Percentiles rank a stretch among this genome's conserved stretches.
Evolutionary conservation across 345 rosid genomes (phyloP).

Genomic region (Anacardium occidentale): DNA sequence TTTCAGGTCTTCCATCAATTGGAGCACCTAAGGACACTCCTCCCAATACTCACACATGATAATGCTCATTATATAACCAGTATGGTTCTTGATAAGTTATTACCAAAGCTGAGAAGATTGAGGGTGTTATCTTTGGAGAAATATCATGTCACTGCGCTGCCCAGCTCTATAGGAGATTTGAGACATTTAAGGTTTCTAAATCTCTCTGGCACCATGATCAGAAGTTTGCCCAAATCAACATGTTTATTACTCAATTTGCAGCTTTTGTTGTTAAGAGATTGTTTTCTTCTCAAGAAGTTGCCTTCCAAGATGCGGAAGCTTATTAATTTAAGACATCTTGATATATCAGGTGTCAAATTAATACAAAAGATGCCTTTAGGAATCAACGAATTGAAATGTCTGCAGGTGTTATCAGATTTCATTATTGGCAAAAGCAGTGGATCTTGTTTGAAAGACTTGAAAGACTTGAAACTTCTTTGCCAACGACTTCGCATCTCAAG

Average conservation of each 20-base stretch:
- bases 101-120: background rate
- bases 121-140: background rate
- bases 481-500: too few species aligned
- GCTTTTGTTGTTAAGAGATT: background rate
- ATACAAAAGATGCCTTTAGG: too few species aligned
- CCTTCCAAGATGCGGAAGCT: conserved; percentile 3
- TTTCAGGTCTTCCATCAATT: background rate
- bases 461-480: too few species aligned
- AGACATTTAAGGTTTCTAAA: conserved; percentile 11
- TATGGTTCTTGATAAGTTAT: background rate
- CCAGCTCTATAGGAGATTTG: conserved; percentile 3
- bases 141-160: background rate
- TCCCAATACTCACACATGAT: background rate
- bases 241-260: background rate
- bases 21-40: conserved; percentile 2
- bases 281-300: background rate
- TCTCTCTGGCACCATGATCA: background rate
- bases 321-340: conserved; percentile 4
- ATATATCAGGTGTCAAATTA: background rate
- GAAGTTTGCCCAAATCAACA: conserved; percentile 5
- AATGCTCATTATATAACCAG: background rate
- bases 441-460: too few species aligned
- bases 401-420: too few species aligned
- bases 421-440: too few species aligned
- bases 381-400: too few species aligned